phyloP scores from a whole-genome alignment of 257 asterid genomes.

The Petrea volubilis region DNA sequence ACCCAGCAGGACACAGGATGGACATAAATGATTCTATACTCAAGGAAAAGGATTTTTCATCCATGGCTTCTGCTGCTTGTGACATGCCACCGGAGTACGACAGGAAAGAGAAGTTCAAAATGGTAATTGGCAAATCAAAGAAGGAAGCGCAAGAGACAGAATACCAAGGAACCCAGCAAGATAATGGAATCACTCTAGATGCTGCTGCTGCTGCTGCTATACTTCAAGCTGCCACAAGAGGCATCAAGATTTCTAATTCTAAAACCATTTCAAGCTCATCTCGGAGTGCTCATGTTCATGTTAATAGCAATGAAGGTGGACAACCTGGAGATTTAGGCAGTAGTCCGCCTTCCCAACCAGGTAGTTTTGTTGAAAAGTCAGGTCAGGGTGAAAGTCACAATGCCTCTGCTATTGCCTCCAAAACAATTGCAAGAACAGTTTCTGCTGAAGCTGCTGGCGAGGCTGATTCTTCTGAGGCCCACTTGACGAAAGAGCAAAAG shows the following conservation, averaged over 20 bases:
- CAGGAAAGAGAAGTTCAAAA: conserved; percentile 86
- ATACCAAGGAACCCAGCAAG: conserved; percentile 42
- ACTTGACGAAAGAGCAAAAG: conserved; percentile 70
- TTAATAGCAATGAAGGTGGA: conserved; percentile 32
- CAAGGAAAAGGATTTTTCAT: conserved; percentile 36
- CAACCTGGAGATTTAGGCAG: conserved; percentile 22
- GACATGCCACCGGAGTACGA: conserved; percentile 66
- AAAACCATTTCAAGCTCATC: conserved; percentile 37
- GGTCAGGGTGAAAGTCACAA: conserved; percentile 19
- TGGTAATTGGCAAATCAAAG: conserved; percentile 79
- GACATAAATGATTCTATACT: conserved; percentile 36
- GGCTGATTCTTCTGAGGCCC: conserved; percentile 46
- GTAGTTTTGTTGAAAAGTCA: conserved; percentile 21
- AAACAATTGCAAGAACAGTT: conserved; percentile 21
- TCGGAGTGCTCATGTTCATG: conserved; percentile 27
- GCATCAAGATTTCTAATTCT: conserved; percentile 56
- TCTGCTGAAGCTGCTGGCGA: conserved; percentile 36
- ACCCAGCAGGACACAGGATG: conserved; percentile 31
- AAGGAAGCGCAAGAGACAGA: conserved; percentile 63
- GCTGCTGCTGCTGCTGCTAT: conserved; percentile 86
- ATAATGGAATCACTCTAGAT: conserved; percentile 57
- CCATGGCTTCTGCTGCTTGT: conserved; percentile 28
- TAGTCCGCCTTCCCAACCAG: conserved; percentile 1
- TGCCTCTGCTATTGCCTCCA: conserved; percentile 15
- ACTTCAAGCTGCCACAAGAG: conserved; percentile 89